Evolutionary conservation across 2,329 filamentous ascomycete species (phyloP).

Genomic region (Trichoderma pleuroti): DNA sequence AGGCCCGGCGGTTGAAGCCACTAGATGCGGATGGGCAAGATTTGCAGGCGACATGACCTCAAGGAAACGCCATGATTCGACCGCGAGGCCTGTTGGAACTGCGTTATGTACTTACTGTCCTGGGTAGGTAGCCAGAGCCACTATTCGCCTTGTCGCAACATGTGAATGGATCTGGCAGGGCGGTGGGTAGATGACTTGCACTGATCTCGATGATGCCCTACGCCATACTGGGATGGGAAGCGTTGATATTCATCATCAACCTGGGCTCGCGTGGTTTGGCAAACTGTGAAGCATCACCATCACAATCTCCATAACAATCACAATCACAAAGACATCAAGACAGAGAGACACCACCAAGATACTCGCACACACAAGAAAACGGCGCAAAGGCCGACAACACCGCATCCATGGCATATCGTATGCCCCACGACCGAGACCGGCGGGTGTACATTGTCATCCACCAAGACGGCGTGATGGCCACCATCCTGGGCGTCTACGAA

Average conservation of each 20-base stretch:
- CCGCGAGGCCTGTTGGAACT: too few species aligned
- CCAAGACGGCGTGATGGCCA: conserved; percentile 28
- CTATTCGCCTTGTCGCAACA: too few species aligned
- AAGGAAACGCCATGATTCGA: not conserved
- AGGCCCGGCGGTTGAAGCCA: not conserved
- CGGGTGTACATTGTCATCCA: conserved; percentile 34
- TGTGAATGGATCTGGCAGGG: not conserved
- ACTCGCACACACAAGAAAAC: too few species aligned
- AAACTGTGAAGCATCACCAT: not conserved
- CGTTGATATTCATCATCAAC: not conserved
- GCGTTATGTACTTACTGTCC: too few species aligned
- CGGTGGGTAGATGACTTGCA: not conserved
- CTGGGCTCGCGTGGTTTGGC: not conserved
- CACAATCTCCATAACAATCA: not conserved
- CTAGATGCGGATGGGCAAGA: not conserved
- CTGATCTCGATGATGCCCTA: not conserved
- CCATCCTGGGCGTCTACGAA: conserved; percentile 33
- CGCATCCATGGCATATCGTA: not conserved
- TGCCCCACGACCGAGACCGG: conserved; percentile 17
- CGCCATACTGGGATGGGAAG: not conserved
- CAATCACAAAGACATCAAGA: not conserved
- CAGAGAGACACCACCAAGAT: not conserved
- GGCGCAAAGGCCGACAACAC: not conserved
- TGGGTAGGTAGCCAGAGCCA: not conserved
- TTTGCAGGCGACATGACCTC: not conserved